Evolutionary conservation across 2,329 filamentous ascomycete species (phyloP).

Genomic region (Cladosporium sp.): DNA sequence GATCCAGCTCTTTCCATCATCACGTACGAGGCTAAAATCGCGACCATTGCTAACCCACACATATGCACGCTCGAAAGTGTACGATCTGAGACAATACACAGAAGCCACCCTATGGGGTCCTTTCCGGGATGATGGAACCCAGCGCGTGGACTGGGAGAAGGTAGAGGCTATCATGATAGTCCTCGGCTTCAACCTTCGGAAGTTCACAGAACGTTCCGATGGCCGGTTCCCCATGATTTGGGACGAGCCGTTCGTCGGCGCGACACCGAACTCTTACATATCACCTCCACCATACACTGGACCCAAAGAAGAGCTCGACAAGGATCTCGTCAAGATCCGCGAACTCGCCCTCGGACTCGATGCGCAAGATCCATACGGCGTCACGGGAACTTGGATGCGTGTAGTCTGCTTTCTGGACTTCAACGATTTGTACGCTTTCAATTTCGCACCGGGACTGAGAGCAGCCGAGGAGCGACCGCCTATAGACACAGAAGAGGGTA

Average conservation of each 20-base stretch:
- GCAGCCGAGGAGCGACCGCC: slow-evolving; percentile 27
- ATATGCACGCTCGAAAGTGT: slow-evolving; percentile 65
- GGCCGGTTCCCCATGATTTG: slow-evolving; percentile 52
- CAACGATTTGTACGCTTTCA: slow-evolving; percentile 67
- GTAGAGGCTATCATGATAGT: slow-evolving; percentile 70
- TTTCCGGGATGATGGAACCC: slow-evolving; percentile 60
- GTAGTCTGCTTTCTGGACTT: slow-evolving; percentile 57
- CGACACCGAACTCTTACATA: slow-evolving; percentile 40
- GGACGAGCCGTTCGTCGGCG: slow-evolving; percentile 54
- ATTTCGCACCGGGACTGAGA: slow-evolving; percentile 47
- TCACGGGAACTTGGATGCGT: slow-evolving; percentile 68
- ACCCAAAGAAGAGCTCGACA: slow-evolving; percentile 19
- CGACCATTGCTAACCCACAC: slow-evolving; percentile 32
- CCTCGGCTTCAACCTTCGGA: slow-evolving; percentile 58
- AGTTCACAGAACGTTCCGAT: slow-evolving; percentile 40
- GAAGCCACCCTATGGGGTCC: slow-evolving; percentile 64
- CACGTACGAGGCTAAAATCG: slow-evolving; percentile 22
- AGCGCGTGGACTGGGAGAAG: slow-evolving; percentile 72
- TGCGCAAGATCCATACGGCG: slow-evolving; percentile 63
- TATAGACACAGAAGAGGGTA: slow-evolving; percentile 56
- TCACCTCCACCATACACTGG: slow-evolving; percentile 10
- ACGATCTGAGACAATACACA: slow-evolving; percentile 68
- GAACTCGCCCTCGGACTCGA: slow-evolving; percentile 44
- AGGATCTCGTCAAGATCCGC: slow-evolving; percentile 20
- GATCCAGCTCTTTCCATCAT: slow-evolving; percentile 15